Conservation (phyloP, 2,329 filamentous ascomycete species). For the Ascochyta lentis region DNA sequence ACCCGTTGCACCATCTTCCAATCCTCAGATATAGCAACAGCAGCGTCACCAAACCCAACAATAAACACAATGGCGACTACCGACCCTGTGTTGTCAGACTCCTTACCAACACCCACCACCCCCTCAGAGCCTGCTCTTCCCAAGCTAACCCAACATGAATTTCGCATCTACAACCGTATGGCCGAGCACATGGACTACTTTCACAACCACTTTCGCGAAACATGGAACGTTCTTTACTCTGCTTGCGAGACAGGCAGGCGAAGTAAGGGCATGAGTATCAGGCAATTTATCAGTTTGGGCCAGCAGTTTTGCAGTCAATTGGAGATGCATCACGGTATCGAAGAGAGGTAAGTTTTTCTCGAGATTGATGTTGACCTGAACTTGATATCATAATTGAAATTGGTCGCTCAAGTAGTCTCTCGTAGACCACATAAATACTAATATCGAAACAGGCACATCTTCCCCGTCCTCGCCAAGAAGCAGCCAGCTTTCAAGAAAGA, state of each 20-base stretch:
- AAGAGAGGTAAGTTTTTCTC: constrained; percentile 63
- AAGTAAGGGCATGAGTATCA: constrained; percentile 68
- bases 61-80: constrained; percentile 2
- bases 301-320: constrained; percentile 75
- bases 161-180: constrained; percentile 73
- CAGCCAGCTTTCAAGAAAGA: constrained; percentile 78
- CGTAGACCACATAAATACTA: neutral
- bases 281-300: constrained; percentile 71
- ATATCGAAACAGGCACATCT: constrained; percentile 62
- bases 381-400: no score
- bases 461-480: constrained; percentile 75
- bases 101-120: neutral
- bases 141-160: constrained; percentile 70
- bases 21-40: neutral
- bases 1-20: neutral
- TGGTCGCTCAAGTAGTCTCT: no score
- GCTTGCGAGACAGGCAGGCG: constrained; percentile 67
- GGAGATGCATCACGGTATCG: constrained; percentile 80
- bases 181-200: constrained; percentile 78
- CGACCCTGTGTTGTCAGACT: neutral
- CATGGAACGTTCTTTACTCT: constrained; percentile 74
- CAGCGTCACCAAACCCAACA: neutral
- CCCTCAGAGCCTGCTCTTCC: constrained; percentile 53
- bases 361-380: neutral
- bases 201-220: constrained; percentile 47